Percentiles rank a stretch among this genome's conserved stretches.
phyloP scores from a whole-genome alignment of 108 stramenopile genomes.

The Fragilaria radians region DNA sequence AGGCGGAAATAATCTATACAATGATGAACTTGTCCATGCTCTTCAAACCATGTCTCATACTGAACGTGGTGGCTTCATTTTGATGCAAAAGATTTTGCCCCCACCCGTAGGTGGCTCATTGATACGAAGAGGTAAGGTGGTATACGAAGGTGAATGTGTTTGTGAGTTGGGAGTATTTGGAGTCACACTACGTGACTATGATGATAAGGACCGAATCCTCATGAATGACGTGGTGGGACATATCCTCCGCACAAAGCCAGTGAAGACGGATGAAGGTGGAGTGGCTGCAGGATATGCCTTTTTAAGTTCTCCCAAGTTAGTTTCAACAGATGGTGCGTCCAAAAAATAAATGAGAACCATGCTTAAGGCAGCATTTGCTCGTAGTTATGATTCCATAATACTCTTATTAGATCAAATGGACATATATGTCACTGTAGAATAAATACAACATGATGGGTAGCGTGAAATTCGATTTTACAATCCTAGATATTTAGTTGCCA shows the following conservation, averaged over 20 bases:
- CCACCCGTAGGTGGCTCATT: slow-evolving; percentile 67
- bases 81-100: slow-evolving; percentile 84
- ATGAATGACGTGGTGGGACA: slow-evolving; percentile 78
- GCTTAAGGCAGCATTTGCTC: too few species aligned
- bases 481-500: too few species aligned
- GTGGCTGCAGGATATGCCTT: slow-evolving; percentile 85
- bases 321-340: too few species aligned
- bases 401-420: too few species aligned
- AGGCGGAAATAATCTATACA: slow-evolving; percentile 97
- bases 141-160: slow-evolving; percentile 67
- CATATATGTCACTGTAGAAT: too few species aligned
- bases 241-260: slow-evolving; percentile 74
- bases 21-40: slow-evolving; percentile 59
- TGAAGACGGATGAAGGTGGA: slow-evolving; percentile 83
- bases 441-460: too few species aligned
- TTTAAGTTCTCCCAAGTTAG: slow-evolving; percentile 80
- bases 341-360: too few species aligned
- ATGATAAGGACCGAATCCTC: slow-evolving; percentile 48
- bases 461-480: too few species aligned
- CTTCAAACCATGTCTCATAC: slow-evolving; percentile 24
- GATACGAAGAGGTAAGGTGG: slow-evolving; percentile 61
- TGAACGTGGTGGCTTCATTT: slow-evolving; percentile 70
- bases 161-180: slow-evolving; percentile 81
- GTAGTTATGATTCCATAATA: too few species aligned
- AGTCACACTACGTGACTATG: slow-evolving; percentile 35